Evolutionary conservation across 1,139 yeast species (phyloP), one percentile per base, ranked within the genome.

Genomic region (Hanseniaspora sp.): DNA sequence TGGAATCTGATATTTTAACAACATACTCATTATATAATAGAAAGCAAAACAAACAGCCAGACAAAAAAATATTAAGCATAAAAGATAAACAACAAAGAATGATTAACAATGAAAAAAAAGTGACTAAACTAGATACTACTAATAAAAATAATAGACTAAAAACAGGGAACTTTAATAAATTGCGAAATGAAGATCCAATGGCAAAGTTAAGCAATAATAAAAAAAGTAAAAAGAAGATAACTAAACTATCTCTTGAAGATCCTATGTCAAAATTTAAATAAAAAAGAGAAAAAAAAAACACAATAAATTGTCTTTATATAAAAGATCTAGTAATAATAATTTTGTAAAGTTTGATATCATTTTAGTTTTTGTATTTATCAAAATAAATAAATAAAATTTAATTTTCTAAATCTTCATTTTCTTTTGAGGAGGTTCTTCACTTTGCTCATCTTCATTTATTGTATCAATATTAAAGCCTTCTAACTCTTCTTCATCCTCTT

Each of bases 391-490:
- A 29, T 29, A n/a, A 4, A 46, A n/a, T 5, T 13, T 23, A 12
- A 13, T 40, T 6, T 12, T n/a, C 37, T 5, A 7, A 29, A 12
- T 29, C 11, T 29, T 47, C 6, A n/a, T 34, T 37, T 18, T 42
- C 42, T 42, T 46, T 45, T 53, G 12, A n/a, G 29, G 13, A 18
- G 52, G 53, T 40, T 44, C 64, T 29, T 51, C 56, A 5, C 39
- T 34, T n/a, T 34, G 48, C 9, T 40, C 53, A 23, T 60, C 62
- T 15, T 55, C 58, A 1, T 56, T 59, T 2, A 55, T 69, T 3
- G 71, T 78, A 33, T 72, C 76, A 60, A 44, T 52, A 49, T 68
- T 73, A 29, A 68, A 59, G 18, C 69, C 54, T n/a, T 40, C 47
- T 5, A 45, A 18, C 28, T 48, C 56, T 35, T 54, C 56, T 45